phyloP scores from a whole-genome alignment of 768 basidiomycete genomes.

The Stropharia rugosoannulata region DNA sequence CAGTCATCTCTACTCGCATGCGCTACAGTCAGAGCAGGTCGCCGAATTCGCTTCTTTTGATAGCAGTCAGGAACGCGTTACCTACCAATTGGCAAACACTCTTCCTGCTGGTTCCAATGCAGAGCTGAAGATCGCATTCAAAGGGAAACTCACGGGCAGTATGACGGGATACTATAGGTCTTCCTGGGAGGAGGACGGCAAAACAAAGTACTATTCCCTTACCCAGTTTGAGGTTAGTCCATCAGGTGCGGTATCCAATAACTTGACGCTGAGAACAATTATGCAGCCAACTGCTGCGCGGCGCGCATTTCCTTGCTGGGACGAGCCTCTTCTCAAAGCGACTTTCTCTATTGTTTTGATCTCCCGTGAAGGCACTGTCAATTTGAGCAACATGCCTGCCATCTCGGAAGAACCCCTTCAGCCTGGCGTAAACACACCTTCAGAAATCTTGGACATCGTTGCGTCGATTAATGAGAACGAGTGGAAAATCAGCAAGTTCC shows the following conservation, averaged over 20 bases:
- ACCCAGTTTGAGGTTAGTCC: conserved; percentile 81
- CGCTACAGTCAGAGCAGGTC: conserved; percentile 45
- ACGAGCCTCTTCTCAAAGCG: conserved; percentile 89
- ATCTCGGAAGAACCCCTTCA: conserved; percentile 54
- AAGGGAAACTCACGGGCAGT: conserved; percentile 59
- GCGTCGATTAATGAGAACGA: conserved; percentile 37
- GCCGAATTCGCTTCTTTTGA: conserved; percentile 54
- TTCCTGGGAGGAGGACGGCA: conserved; percentile 59
- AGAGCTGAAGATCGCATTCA: conserved; percentile 67
- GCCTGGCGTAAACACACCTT: conserved; percentile 24
- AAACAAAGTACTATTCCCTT: conserved; percentile 67
- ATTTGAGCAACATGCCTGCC: conserved; percentile 86
- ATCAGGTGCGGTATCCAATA: not conserved
- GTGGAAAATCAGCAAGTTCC: conserved; percentile 86
- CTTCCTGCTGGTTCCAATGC: conserved; percentile 73
- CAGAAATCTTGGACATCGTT: conserved; percentile 39
- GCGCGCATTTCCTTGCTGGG: conserved; percentile 86
- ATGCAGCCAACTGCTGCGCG: conserved; percentile 81
- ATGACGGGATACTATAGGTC: conserved; percentile 89
- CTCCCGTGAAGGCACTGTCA: conserved; percentile 73
- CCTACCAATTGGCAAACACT: conserved; percentile 53
- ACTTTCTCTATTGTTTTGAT: conserved; percentile 77
- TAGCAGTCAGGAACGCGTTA: conserved; percentile 60
- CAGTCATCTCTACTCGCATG: conserved; percentile 53
- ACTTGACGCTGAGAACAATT: not conserved